A percentile compares a stretch with the other conserved stretches of the same genome.
Conservation (phyloP, 2,329 filamentous ascomycete genomes). For the Xylariaceae sp. region DNA sequence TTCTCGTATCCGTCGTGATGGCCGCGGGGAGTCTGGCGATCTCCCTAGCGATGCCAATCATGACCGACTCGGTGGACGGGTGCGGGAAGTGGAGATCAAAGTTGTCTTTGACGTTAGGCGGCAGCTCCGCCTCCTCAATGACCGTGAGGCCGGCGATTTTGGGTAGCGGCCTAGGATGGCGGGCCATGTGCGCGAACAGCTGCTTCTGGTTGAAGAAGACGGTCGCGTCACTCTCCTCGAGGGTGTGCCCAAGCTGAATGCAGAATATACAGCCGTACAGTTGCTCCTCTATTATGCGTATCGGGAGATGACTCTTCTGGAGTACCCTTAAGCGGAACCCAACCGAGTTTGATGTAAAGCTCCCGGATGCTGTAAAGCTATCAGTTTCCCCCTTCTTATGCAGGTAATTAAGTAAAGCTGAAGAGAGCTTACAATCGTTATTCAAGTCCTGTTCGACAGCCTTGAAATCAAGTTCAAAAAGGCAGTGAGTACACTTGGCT, state of each 20-base stretch:
- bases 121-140: conserved; percentile 53
- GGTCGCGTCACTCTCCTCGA: conserved; percentile 62
- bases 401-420: not conserved
- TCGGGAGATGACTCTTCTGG: conserved; percentile 61
- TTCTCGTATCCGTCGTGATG: conserved; percentile 54
- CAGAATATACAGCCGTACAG: conserved; percentile 64
- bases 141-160: conserved; percentile 56
- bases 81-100: conserved; percentile 59
- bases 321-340: conserved; percentile 61
- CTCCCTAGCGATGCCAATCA: conserved; percentile 50
- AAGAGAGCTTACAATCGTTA: conserved; percentile 50
- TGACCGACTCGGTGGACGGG: conserved; percentile 50
- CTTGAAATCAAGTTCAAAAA: conserved; percentile 61
- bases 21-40: conserved; percentile 53
- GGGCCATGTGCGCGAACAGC: conserved; percentile 59
- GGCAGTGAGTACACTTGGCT: conserved; percentile 60
- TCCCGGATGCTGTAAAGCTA: conserved; percentile 51
- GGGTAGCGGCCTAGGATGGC: conserved; percentile 61
- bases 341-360: conserved; percentile 54
- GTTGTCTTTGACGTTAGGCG: conserved; percentile 52
- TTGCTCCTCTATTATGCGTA: conserved; percentile 58
- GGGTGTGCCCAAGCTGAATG: conserved; percentile 54
- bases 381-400: conserved; percentile 6
- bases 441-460: conserved; percentile 60
- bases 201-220: conserved; percentile 62